Conservation (phyloP, 1,284 basidiomycete species). For the Austroboletus novae-zelandiae region DNA sequence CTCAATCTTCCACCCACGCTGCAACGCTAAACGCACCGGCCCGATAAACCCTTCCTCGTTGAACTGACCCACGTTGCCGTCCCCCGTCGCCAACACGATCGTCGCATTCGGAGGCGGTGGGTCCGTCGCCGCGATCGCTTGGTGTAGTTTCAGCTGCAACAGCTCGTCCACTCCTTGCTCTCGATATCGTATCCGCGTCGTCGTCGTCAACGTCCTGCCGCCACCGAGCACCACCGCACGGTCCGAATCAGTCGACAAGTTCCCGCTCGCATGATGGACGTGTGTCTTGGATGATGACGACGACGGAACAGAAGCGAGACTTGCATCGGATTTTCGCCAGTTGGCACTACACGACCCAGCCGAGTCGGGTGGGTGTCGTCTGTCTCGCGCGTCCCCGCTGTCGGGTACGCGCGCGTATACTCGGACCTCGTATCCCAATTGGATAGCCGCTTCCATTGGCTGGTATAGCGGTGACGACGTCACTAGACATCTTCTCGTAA, state of each 20-base stretch:
- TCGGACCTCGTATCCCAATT: constrained; percentile 77
- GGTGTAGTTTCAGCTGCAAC: constrained; percentile 82
- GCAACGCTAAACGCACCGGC: constrained; percentile 76
- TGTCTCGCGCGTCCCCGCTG: constrained; percentile 58
- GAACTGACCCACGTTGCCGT: constrained; percentile 86
- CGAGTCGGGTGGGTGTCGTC: constrained; percentile 23
- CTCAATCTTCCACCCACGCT: constrained; percentile 85
- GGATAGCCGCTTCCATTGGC: constrained; percentile 71
- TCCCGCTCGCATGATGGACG: constrained; percentile 32
- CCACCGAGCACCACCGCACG: constrained; percentile 3
- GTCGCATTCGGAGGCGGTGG: constrained; percentile 62
- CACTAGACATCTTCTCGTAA: constrained; percentile 70
- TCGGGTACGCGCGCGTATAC: constrained; percentile 79
- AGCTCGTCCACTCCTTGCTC: constrained; percentile 89
- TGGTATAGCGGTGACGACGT: constrained; percentile 82
- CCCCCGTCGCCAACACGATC: constrained; percentile 86
- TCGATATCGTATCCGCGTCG: constrained; percentile 51
- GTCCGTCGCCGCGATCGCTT: constrained; percentile 71
- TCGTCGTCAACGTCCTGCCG: constrained; percentile 2
- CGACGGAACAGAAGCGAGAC: not conserved
- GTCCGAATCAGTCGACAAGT: constrained; percentile 28
- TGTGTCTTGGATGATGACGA: constrained; percentile 16
- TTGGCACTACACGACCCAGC: constrained; percentile 10
- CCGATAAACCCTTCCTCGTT: constrained; percentile 87
- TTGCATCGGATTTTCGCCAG: constrained; percentile 24